Evolutionary conservation across 352 stramenopile genomes (phyloP).

Genomic region (Globisporangium radiosum): DNA sequence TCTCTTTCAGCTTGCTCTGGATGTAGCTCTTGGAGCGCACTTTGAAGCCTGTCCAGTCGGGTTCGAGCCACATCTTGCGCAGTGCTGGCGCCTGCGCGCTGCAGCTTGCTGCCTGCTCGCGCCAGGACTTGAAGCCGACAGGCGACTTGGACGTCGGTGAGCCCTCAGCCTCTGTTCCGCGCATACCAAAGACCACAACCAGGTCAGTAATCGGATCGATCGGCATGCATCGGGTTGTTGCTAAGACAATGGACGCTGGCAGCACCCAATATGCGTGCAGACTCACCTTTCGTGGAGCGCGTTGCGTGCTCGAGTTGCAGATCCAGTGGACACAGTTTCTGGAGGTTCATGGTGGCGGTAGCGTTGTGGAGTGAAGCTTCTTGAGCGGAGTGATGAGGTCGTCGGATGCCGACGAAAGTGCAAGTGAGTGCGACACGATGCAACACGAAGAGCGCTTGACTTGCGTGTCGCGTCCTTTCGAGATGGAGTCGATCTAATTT

Average conservation of each 20-base stretch:
- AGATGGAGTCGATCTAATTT: too few species aligned
- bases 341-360: background rate
- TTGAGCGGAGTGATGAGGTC: background rate
- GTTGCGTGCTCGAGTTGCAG: constrained; percentile 5
- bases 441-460: too few species aligned
- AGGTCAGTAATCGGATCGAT: background rate
- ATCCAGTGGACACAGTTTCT: constrained; percentile 12
- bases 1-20: constrained; percentile 52
- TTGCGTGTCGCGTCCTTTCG: too few species aligned
- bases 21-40: constrained; percentile 72
- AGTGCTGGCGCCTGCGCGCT: constrained; percentile 34
- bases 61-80: constrained; percentile 70
- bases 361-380: background rate
- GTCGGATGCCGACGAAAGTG: background rate
- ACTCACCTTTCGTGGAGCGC: constrained; percentile 8
- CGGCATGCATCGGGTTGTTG: background rate
- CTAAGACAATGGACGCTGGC: background rate
- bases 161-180: constrained; percentile 4
- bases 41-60: constrained; percentile 52
- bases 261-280: background rate
- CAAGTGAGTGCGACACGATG: background rate
- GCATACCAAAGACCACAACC: background rate
- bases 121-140: constrained; percentile 39
- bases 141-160: constrained; percentile 20
- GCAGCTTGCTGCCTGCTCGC: constrained; percentile 31